Evolutionary conservation across 257 asterid species (phyloP), one percentile per base, ranked within the genome.

Genomic region (Solanum chmielewskii): DNA sequence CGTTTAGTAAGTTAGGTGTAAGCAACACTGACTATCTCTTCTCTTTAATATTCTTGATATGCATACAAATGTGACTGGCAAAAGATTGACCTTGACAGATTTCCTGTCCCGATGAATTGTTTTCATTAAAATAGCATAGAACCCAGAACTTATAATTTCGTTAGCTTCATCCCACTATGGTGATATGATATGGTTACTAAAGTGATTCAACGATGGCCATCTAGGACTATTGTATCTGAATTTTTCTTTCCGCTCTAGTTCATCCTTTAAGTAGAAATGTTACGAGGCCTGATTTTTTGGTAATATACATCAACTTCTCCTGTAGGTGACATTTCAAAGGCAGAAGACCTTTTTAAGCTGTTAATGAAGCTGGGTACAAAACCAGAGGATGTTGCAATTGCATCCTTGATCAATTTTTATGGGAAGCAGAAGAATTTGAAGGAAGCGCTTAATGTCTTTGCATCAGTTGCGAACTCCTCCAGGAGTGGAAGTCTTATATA

Each of bases 381-480:
- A 86, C 90, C 95, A 83, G 94, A 92, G 90, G 92, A 88, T 90
- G 88, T 92, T 86, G 93, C 99, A 84, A 85, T 87, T 87, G 95
- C 95, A 90, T 93, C 98, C 86, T 83, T 95, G 90, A 96, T 96
- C 89, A 90, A 88, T 82, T 88, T 91, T 87, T 96, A 91, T 56
- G 98, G 94, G 80, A 96, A 90, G 90, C 94, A 91, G 86, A 92
- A 92, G 88, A 93, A 91, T 86, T 91, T 95, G 60, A 87, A 86
- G 86, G 89, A 90, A 87, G 98, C 97, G 85, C 86, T 88, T 87
- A 89, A 93, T 83, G 88, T 96, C 83, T 96, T 93, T 90, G 90
- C 86, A 86, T 88, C 89, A 42, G 89, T 89, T 85, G 90, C 88
- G 29, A 90, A 88, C 77, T 91, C 92, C 74, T 78, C 88, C 70